Evolutionary conservation across 495 filamentous ascomycete species (phyloP).

Genomic region (Eremomyces bilateralis): DNA sequence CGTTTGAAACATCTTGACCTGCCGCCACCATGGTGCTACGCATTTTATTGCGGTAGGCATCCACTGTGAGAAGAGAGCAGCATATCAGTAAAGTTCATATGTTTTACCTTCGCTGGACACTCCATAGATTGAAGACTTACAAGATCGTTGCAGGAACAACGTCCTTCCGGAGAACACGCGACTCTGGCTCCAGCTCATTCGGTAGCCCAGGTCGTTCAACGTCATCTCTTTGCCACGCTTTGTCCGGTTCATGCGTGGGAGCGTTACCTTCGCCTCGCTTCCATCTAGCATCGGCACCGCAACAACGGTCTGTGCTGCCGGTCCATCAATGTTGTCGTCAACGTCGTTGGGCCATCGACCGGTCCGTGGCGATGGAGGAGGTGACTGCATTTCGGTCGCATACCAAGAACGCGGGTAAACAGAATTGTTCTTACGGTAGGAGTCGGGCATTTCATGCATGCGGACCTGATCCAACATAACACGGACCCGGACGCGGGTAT

Average conservation of each 20-base stretch:
- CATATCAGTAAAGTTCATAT: conserved; percentile 3
- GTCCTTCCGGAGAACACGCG: conserved; percentile 64
- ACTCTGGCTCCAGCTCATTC: conserved; percentile 89
- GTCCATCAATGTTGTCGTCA: conserved; percentile 20
- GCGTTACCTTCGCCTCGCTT: conserved; percentile 39
- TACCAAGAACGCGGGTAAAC: conserved; percentile 84
- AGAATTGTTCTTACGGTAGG: conserved; percentile 66
- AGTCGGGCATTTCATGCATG: conserved; percentile 84
- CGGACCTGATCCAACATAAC: conserved; percentile 75
- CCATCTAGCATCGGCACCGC: conserved; percentile 57
- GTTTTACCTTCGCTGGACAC: neutral
- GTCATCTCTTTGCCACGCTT: conserved; percentile 57
- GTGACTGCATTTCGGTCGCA: conserved; percentile 65
- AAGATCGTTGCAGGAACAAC: conserved; percentile 76
- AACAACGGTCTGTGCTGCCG: conserved; percentile 34
- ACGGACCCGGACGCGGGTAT: conserved; percentile 58
- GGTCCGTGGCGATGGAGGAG: conserved; percentile 38
- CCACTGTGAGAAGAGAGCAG: conserved; percentile 35
- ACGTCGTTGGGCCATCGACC: conserved; percentile 42
- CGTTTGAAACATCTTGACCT: conserved; percentile 45
- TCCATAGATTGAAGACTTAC: conserved; percentile 34
- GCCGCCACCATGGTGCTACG: conserved; percentile 50
- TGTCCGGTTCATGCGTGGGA: conserved; percentile 45
- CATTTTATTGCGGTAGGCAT: conserved; percentile 89
- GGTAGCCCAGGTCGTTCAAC: conserved; percentile 79